phyloP scores from a whole-genome alignment of 225 moss, liverwort and hornwort genomes.

The Thuidium tamariscinum region DNA sequence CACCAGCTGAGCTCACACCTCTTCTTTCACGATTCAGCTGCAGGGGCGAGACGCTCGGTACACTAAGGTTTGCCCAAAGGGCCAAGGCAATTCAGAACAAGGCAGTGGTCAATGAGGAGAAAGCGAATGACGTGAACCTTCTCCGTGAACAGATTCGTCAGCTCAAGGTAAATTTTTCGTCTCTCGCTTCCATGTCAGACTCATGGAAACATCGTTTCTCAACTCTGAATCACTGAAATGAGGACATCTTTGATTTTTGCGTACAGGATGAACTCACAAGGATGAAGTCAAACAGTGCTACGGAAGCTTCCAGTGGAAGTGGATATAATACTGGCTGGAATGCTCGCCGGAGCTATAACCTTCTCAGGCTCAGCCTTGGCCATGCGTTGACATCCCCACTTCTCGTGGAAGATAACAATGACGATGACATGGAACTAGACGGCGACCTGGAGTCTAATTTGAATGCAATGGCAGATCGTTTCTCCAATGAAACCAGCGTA shows the following conservation, averaged over 20 bases:
- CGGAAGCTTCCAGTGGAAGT: conserved; percentile 29
- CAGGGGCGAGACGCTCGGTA: conserved; percentile 87
- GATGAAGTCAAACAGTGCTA: conserved; percentile 59
- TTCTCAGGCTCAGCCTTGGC: conserved; percentile 45
- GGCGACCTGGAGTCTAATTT: conserved; percentile 16
- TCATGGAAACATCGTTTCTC: not conserved
- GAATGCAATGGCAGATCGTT: not conserved
- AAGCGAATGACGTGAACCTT: conserved; percentile 78
- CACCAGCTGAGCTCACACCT: not conserved
- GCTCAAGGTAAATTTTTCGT: conserved; percentile 50
- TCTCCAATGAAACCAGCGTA: not conserved
- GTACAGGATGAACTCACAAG: conserved; percentile 77
- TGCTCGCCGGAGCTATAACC: conserved; percentile 52
- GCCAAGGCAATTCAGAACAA: conserved; percentile 97
- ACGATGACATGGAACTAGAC: conserved; percentile 28
- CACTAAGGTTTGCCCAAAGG: conserved; percentile 90
- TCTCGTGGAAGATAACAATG: conserved; percentile 8
- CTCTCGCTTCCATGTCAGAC: not conserved
- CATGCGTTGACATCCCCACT: conserved; percentile 36
- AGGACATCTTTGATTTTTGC: not conserved
- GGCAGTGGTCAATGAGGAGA: conserved; percentile 90
- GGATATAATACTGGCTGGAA: conserved; percentile 55
- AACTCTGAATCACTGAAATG: not conserved
- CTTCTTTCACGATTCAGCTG: conserved; percentile 32
- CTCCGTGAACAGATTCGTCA: conserved; percentile 96